Evolutionary conservation across 805 yeast genomes (phyloP).

Genomic region (Wickerhamiella galacta): DNA sequence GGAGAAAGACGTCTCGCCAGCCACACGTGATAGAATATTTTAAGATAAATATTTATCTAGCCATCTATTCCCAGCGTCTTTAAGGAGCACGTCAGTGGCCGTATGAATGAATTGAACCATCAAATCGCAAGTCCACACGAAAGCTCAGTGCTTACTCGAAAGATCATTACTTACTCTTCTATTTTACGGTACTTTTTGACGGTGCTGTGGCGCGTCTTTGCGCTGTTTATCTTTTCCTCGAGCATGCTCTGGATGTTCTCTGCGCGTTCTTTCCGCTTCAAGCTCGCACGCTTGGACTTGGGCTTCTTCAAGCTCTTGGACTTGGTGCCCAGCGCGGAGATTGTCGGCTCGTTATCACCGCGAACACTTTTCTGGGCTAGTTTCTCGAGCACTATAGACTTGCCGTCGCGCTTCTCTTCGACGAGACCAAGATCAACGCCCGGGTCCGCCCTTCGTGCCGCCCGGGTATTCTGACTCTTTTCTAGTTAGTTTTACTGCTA

Average conservation of each 20-base stretch:
- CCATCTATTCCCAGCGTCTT: neutral
- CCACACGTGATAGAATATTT: too few relatives aligned
- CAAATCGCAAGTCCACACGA: neutral
- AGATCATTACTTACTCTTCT: constrained; percentile 6
- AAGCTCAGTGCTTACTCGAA: neutral
- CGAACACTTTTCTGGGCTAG: constrained; percentile 10
- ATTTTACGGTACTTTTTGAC: constrained; percentile 13
- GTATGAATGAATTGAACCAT: neutral
- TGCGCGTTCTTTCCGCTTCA: constrained; percentile 10
- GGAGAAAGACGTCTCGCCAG: neutral
- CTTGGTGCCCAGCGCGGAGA: constrained; percentile 2
- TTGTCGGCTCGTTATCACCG: constrained; percentile 1
- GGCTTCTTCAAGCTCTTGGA: constrained; percentile 6
- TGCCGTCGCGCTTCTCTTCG: constrained; percentile 4
- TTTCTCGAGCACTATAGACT: constrained; percentile 8
- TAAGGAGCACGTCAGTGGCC: neutral
- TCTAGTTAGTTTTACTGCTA: constrained; percentile 4
- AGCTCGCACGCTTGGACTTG: constrained; percentile 11
- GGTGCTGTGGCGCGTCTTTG: constrained; percentile 15
- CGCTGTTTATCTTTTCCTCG: constrained; percentile 16
- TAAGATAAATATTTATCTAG: too few relatives aligned
- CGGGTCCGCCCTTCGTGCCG: constrained; percentile 11
- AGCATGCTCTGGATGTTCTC: constrained; percentile 16
- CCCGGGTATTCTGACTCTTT: constrained; percentile 11
- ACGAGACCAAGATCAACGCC: constrained; percentile 5